Base-by-base conservation (phyloP, 2,329 filamentous ascomycete genomes). In the Colletotrichum somersetense region DNA sequence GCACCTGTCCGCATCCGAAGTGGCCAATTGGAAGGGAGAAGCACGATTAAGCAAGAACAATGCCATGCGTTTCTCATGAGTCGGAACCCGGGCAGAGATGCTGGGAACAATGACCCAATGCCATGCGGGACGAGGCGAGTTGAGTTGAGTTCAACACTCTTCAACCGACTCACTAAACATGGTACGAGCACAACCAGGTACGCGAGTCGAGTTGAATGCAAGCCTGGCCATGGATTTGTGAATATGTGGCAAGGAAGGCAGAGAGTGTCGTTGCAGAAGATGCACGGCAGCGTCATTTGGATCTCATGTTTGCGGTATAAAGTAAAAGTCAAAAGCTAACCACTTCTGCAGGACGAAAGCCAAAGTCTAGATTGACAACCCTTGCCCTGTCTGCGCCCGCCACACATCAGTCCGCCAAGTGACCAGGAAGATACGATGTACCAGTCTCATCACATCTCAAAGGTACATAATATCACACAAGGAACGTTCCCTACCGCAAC, bases 251-350 rank as follows among this genome's bases (percentile, higher is more conserved):
- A 56, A 30, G 30, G 50, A 38, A 16, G 33, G 20, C 5, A 20
- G 10, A 44, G 50, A 64, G 38, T 46, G 11, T 38, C 26, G 16
- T 66, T 67, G 26, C 42, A 52, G 40, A 57, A n/a, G 44, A 69
- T 59, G 69, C 66, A 69, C 30, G 66, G 59, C 46, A 40, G 67
- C 66, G 59, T 72, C 65, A 72, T 72, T 30, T 4, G 46, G 44
- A 72, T 72, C 65, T 72, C 68, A 62, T 53, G 44, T 57, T 44
- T 58, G 42, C 30, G 52, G 42, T 23, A n/a, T 52, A 30, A 66
- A 46, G 55, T 6, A 8, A 26, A n/a, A 42, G n/a, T 30, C 14
- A 48, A 26, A 30, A n/a, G n/a, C 62, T 50, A 33, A 56, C 50
- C 23, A 30, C 26, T 33, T 33, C 63, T 67, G 56, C 64, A 67